Evolutionary conservation across 805 yeast species (phyloP), one percentile per base, ranked within the genome.

Genomic region (Zygotorulaspora chibaensis): DNA sequence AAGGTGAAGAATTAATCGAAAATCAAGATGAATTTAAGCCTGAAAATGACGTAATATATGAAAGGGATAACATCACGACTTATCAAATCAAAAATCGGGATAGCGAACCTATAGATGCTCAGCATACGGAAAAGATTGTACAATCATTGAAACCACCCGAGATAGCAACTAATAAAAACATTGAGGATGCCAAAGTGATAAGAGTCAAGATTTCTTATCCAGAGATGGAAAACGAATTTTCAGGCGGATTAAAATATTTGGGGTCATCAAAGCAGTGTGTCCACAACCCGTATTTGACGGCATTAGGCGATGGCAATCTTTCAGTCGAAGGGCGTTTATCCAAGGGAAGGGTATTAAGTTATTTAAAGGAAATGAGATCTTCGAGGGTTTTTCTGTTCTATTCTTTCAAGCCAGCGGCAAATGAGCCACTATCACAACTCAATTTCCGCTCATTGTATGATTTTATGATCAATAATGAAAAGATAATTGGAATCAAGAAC

Each of bases 1-100:
- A 84, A 62, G 96, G 96, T 20, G 96, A 89, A 50, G 90, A 85
- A 58, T 63, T 85, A n/a, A 74, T 87, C 5, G 95, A 84, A 45
- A 69, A 65, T 35, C 77, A 73, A 18, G 77, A 72, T 39, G 63
- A 61, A 30, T 39, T 38, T 3, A 47, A 46, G 18, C 56, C 54
- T 2, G 57, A 53, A 33, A 53, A 55, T 33, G 70, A 67, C 45
- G 52, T 58, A 31, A 57, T 67, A 29, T 63, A 61, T 50, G 62
- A 66, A 18, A 53, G 56, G 17, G 58, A 54, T 41, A 54, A 46
- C 29, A 41, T 58, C 16, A 47, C 46, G n/a, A 27, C 35, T n/a
- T 46, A 48, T 13, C 40, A 42, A 17, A 37, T 10, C 16, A 17
- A 33, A 6, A 16, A 33, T 16, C 25, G 25, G 25, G 16, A 33